These are phyloP conservation scores for Knufia fluminis DNA, from an alignment of 2,329 filamentous ascomycete genomes.

Conservation along the genomic window DNA sequence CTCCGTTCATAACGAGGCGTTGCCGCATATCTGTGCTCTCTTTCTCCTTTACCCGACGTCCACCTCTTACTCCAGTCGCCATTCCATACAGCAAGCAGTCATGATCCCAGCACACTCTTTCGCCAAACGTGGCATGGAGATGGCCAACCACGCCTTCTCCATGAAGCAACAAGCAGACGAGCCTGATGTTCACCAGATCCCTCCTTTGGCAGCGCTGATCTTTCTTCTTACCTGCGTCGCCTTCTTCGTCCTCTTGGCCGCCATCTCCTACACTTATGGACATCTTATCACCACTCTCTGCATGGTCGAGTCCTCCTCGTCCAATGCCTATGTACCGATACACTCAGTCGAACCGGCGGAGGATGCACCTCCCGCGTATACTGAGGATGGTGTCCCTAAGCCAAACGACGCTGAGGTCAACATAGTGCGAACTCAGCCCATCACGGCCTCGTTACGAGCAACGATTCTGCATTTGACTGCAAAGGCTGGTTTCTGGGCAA, in stretches of 20 bases:
- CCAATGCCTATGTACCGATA: slow-evolving; percentile 44
- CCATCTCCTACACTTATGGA: slow-evolving; percentile 48
- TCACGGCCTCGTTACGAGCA: slow-evolving; percentile 52
- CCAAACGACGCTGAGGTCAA: slow-evolving; percentile 37
- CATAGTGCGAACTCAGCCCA: slow-evolving; percentile 45
- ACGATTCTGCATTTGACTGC: slow-evolving; percentile 54
- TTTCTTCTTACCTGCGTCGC: slow-evolving; percentile 25
- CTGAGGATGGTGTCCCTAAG: slow-evolving; percentile 21
- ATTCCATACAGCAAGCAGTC: neutral
- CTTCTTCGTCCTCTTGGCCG: slow-evolving; percentile 22
- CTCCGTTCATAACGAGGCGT: no score
- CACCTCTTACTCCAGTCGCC: neutral
- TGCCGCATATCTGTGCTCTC: no score
- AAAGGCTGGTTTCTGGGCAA: slow-evolving; percentile 54
- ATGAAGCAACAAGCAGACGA: slow-evolving; percentile 1
- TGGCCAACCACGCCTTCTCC: neutral
- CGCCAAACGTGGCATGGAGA: slow-evolving; percentile 3
- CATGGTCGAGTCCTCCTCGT: slow-evolving; percentile 53
- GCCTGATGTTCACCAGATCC: slow-evolving; percentile 12
- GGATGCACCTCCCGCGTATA: slow-evolving; percentile 24
- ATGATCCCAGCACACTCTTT: slow-evolving; percentile 8
- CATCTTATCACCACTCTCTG: slow-evolving; percentile 52
- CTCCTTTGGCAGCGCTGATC: slow-evolving; percentile 24
- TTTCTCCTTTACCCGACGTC: neutral
- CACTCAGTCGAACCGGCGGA: slow-evolving; percentile 29